These are phyloP conservation scores for Ajuga reptans DNA, from an alignment of 305 asterid species.

Conservation along the genomic window DNA sequence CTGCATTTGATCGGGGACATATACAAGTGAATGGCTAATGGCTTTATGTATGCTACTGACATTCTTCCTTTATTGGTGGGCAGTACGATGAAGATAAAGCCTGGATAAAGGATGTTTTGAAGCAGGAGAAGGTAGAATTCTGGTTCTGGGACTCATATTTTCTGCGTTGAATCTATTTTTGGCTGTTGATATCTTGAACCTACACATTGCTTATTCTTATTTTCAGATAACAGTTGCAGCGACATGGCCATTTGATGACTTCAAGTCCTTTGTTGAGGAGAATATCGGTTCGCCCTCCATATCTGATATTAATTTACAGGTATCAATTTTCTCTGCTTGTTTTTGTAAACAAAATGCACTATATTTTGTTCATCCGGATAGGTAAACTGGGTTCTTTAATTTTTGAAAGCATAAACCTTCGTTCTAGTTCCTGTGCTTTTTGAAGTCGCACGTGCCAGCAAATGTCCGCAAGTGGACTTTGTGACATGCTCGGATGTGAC, in stretches of 20 bases:
- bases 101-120: slow-evolving; percentile 60
- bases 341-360: neutral
- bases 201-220: slow-evolving; percentile 22
- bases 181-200: slow-evolving; percentile 11
- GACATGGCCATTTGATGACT: slow-evolving; percentile 65
- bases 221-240: slow-evolving; percentile 55
- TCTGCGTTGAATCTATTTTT: slow-evolving; percentile 1
- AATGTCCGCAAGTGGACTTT: neutral
- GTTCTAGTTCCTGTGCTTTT: neutral
- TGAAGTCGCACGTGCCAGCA: neutral
- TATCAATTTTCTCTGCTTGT: slow-evolving; percentile 19
- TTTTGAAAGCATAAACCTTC: neutral
- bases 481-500: neutral
- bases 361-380: neutral
- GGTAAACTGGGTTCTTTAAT: neutral
- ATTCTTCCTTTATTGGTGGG: slow-evolving; percentile 17
- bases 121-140: slow-evolving; percentile 59
- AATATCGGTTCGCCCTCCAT: slow-evolving; percentile 33
- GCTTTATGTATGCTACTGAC: slow-evolving; percentile 14
- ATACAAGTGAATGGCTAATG: neutral
- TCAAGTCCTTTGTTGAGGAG: slow-evolving; percentile 48
- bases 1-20: neutral
- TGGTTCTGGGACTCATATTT: slow-evolving; percentile 1
- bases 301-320: slow-evolving; percentile 72
- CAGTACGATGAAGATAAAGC: slow-evolving; percentile 84